Base-by-base conservation (phyloP, 2,329 filamentous ascomycete species). In the Madurella fahalii region DNA sequence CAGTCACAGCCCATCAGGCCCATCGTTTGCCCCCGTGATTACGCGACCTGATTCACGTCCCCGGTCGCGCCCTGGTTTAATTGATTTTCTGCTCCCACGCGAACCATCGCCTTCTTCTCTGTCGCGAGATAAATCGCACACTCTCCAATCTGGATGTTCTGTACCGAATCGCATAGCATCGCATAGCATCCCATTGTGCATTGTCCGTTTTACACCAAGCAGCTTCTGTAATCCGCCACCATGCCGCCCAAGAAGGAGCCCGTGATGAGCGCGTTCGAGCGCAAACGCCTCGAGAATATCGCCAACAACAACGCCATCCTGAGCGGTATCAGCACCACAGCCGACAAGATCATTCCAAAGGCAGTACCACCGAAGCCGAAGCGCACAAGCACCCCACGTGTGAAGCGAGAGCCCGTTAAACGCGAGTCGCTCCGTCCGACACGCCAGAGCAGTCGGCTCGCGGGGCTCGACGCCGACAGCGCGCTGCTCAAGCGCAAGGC, bases 241-340 rank as follows among this genome's bases (percentile, higher is more conserved):
- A 82, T 84, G 79, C 69, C 78, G 1, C 67, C 73, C 1, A 71
- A 72, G 15, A 73, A 70, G 18, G 72, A 79, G 64, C 68, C 74
- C 31, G 81, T 81, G 37, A 75, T 95, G 63, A 95, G 89, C 71
- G 89, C 90, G 40, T 96, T 95, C 71, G 92, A 96, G 76, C 85
- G 86, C 64, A 85, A 89, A 62, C 81, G 92, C 0, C 81, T 90
- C 15, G 90, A 91, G 57, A 96, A 96, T 62, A 95, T 95, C 40
- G 89, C 86, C 0, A 85, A 89, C 51, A 94, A 95, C 63, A 87
- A 93, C 70, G 89, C 86, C 0, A 68, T 96, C 0, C 72, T 96
- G 0, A 88, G 88, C 56, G 87, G 91, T 56, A 81, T 95, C 1
- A 86, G 87, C 2, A 82, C 83, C 2, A 81, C 87, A 0, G 84